These are phyloP conservation scores for Metschnikowia drakensbergensis DNA, from an alignment of 805 yeast species.

Conservation along the genomic window DNA sequence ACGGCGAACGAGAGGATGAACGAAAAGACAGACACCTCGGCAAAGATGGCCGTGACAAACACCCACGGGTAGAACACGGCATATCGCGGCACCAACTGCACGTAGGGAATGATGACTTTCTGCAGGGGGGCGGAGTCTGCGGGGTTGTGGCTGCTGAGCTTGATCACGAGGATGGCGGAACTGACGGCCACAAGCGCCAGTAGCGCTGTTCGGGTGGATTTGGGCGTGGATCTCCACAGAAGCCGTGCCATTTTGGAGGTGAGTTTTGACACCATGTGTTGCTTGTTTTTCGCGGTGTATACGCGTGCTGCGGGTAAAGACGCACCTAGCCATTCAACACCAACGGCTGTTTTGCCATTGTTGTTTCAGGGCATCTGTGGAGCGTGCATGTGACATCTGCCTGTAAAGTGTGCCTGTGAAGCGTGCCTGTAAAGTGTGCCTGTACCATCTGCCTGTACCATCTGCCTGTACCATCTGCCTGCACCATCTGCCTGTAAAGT, in stretches of 20 bases:
- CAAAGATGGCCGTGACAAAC: slow-evolving; percentile 56
- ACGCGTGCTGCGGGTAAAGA: neutral
- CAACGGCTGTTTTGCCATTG: too few relatives aligned
- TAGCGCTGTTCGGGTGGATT: slow-evolving; percentile 46
- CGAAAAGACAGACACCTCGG: slow-evolving; percentile 50
- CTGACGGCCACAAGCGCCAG: slow-evolving; percentile 39
- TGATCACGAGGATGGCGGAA: slow-evolving; percentile 37
- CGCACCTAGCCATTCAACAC: too few relatives aligned
- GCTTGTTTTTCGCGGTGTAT: neutral
- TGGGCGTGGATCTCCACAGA: slow-evolving; percentile 31
- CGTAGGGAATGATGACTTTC: slow-evolving; percentile 48
- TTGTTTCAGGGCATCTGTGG: too few relatives aligned
- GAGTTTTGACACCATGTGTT: neutral
- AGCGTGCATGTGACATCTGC: too few relatives aligned
- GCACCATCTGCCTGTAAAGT: too few relatives aligned
- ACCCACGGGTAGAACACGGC: slow-evolving; percentile 63
- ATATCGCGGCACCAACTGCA: slow-evolving; percentile 62
- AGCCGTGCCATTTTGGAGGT: slow-evolving; percentile 11
- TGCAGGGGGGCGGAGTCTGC: slow-evolving; percentile 20
- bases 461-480: too few relatives aligned
- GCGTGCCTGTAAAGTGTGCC: too few relatives aligned
- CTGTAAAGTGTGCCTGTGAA: too few relatives aligned
- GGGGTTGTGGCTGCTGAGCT: slow-evolving; percentile 20
- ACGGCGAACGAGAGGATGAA: slow-evolving; percentile 38
- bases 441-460: too few relatives aligned